Evolutionary conservation across 345 rosid genomes (phyloP).

Genomic region (Aurinia saxatilis): DNA sequence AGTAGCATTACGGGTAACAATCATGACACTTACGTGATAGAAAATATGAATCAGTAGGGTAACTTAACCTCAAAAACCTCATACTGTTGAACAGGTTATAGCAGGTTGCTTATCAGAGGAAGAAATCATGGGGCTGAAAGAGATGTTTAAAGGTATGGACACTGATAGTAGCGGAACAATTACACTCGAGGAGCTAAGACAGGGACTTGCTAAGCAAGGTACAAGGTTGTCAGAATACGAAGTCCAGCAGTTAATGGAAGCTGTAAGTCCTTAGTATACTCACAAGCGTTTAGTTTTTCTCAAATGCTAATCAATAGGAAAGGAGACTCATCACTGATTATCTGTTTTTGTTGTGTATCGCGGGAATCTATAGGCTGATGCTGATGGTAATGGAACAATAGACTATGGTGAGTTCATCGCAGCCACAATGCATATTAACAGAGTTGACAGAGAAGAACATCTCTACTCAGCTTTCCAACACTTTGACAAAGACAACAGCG

Average conservation of each 20-base stretch:
- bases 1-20: slow-evolving; percentile 61
- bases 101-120: slow-evolving; percentile 64
- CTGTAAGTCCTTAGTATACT: slow-evolving; percentile 31
- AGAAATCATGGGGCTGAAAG: slow-evolving; percentile 60
- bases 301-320: neutral
- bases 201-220: slow-evolving; percentile 59
- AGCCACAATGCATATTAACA: slow-evolving; percentile 59
- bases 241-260: slow-evolving; percentile 56
- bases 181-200: slow-evolving; percentile 54
- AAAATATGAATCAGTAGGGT: neutral
- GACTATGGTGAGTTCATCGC: slow-evolving; percentile 58
- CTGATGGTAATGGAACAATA: slow-evolving; percentile 53
- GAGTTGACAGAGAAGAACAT: slow-evolving; percentile 70
- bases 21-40: neutral
- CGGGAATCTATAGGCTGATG: slow-evolving; percentile 35
- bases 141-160: slow-evolving; percentile 57
- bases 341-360: neutral
- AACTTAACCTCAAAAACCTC: slow-evolving; percentile 4
- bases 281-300: slow-evolving; percentile 1
- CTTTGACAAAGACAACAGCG: slow-evolving; percentile 72
- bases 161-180: slow-evolving; percentile 55
- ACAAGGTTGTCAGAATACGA: slow-evolving; percentile 50
- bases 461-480: slow-evolving; percentile 68
- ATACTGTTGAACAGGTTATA: slow-evolving; percentile 33
- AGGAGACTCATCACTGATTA: neutral